Evolutionary conservation across 2,329 filamentous ascomycete genomes (phyloP).

Genomic region (Chaetoscypha palmicola): DNA sequence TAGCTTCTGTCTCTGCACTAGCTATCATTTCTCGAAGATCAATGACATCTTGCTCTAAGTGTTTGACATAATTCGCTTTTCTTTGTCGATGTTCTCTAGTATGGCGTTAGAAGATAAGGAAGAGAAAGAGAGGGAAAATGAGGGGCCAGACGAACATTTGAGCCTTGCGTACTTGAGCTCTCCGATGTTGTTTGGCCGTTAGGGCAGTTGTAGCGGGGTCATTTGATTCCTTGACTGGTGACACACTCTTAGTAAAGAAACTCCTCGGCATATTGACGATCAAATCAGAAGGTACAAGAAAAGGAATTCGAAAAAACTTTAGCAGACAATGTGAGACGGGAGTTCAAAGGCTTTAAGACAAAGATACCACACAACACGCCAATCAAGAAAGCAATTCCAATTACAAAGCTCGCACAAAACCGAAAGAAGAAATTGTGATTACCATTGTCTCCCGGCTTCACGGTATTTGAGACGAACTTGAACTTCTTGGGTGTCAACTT

Average conservation of each 20-base stretch:
- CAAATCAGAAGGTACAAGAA: not conserved
- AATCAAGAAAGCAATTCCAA: not conserved
- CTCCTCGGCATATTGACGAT: not conserved
- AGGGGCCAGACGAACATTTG: slow-evolving; percentile 19
- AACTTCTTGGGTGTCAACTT: slow-evolving; percentile 10
- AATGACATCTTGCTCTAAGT: slow-evolving; percentile 27
- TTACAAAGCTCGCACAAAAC: not conserved
- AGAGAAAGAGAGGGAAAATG: not conserved
- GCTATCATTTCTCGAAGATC: slow-evolving; percentile 25
- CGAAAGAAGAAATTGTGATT: slow-evolving; percentile 5
- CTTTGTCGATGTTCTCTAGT: slow-evolving; percentile 27
- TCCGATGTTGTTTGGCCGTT: slow-evolving; percentile 23
- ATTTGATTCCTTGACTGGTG: slow-evolving; percentile 6
- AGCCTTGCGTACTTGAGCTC: slow-evolving; percentile 28
- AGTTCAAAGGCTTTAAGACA: not conserved
- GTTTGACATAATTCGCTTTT: slow-evolving; percentile 26
- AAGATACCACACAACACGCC: not conserved
- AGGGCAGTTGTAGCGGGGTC: slow-evolving; percentile 10
- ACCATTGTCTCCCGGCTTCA: slow-evolving; percentile 9
- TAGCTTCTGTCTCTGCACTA: slow-evolving; percentile 16
- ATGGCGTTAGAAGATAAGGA: not conserved
- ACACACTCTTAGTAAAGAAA: slow-evolving; percentile 5
- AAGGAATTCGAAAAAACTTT: too few species aligned
- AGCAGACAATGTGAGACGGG: too few species aligned
- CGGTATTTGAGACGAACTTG: slow-evolving; percentile 13